Evolutionary conservation across 177 flowering plant genomes (phyloP).

Genomic region (Telopea speciosissima): DNA sequence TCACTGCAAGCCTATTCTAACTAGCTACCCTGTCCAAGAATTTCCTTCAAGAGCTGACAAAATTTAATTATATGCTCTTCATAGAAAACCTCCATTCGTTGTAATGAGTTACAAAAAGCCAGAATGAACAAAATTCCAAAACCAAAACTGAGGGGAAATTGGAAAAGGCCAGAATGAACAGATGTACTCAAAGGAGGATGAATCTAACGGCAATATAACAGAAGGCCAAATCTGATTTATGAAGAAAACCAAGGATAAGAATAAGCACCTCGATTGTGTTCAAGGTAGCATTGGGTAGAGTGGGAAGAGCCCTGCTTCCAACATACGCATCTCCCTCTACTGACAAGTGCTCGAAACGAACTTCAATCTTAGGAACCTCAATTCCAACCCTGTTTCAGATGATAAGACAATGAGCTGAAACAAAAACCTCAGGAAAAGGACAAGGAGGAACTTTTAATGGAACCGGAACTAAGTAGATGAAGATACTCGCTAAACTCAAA

Average conservation of each 20-base stretch:
- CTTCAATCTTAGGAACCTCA: conserved; percentile 63
- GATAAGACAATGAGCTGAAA: background rate
- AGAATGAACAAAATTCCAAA: no score
- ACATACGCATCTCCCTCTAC: conserved; percentile 55
- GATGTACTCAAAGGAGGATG: no score
- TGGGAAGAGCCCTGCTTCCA: conserved; percentile 64
- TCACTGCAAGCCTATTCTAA: no score
- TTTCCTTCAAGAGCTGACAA: background rate
- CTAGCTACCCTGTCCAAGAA: background rate
- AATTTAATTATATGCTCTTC: background rate
- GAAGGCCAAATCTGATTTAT: background rate
- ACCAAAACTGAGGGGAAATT: no score
- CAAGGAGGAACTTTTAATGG: background rate
- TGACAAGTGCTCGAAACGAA: conserved; percentile 49
- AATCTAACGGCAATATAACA: background rate
- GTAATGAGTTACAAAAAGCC: no score
- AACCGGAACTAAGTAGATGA: background rate
- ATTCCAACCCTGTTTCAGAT: conserved; percentile 49
- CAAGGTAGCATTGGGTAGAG: conserved; percentile 40
- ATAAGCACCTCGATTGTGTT: conserved; percentile 45
- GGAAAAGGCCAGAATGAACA: no score
- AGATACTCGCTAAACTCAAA: background rate
- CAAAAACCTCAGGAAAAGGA: background rate
- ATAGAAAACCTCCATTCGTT: no score
- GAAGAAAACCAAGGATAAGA: background rate